Evolutionary conservation across 176 grass and related monocot genomes (phyloP), one percentile per base, ranked within the genome.

Genomic region (Bonia amplexicaulis): DNA sequence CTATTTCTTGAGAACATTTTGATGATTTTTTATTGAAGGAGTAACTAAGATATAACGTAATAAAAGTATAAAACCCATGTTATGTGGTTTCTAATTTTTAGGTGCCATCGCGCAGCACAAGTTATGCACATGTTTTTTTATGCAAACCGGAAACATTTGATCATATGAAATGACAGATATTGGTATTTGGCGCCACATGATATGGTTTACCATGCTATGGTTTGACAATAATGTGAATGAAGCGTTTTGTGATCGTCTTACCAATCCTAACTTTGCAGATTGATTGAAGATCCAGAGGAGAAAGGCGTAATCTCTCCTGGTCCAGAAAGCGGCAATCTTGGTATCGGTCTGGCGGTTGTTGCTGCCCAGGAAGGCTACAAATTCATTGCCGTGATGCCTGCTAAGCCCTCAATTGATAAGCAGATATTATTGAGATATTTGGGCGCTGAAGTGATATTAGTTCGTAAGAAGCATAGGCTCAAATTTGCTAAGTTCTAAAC

Each of bases 241-340:
- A 54, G 11, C 5, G 17, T 54, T 20, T 63, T 22, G 26, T 29
- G n/a, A 0, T 14, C 6, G 2, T 20, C 52, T 54, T 54, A 17
- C 6, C 16, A 37, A 40, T 72, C 17, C 1, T 11, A 25, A 7
- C 86, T 78, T 45, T 66, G 37, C 52, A 97, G 95, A 86, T 90
- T 97, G 92, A 97, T 97, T 22, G 87, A 95, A 85, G 95, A 97
- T 95, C 89, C 90, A 41, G 90, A 97, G 80, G 90, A 97, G 80
- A 95, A 90, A 84, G 89, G 77, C 39, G 80, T 95, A 40, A 93
- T 97, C 75, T 80, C 75, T 73, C 91, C 95, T 86, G 92, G 87
- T 35, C 27, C n/a, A n/a, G n/a, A n/a, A 16, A 95, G 95, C 46
- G 89, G 93, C 69, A 95, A 93, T 90, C 80, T 93, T 9, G 87